Conservation (phyloP, 768 basidiomycete genomes). For the Mycena pura region DNA sequence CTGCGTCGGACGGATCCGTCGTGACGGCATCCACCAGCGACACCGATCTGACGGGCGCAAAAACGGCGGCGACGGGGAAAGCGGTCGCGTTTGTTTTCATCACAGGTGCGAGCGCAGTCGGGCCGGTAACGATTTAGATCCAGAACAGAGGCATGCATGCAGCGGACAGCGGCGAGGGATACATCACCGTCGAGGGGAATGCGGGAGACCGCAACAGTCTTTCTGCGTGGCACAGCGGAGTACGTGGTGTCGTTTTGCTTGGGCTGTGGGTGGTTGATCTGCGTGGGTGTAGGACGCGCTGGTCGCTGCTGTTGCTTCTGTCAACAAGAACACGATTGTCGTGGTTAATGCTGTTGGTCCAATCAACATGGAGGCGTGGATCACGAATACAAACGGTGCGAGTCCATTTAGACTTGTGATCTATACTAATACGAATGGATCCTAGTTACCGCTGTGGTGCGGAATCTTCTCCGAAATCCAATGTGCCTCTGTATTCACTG, state of each 20-base stretch:
- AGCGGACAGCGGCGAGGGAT: constrained; percentile 43
- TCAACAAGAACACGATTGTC: constrained; percentile 68
- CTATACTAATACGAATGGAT: no score
- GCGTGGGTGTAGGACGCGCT: constrained; percentile 49
- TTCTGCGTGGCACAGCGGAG: constrained; percentile 58
- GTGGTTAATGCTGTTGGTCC: constrained; percentile 72
- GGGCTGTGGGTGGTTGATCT: background rate
- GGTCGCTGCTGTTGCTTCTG: constrained; percentile 56
- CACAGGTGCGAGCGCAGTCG: no score
- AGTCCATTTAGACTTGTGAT: background rate
- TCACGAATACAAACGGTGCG: constrained; percentile 58
- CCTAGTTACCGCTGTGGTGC: no score
- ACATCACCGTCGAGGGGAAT: constrained; percentile 56
- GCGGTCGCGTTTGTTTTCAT: constrained; percentile 62
- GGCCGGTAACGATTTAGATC: no score
- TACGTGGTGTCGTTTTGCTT: constrained; percentile 25
- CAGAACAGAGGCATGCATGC: no score
- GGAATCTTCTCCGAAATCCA: no score
- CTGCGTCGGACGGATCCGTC: constrained; percentile 45
- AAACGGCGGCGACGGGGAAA: constrained; percentile 50
- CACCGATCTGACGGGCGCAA: constrained; percentile 54
- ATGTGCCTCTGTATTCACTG: no score
- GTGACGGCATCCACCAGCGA: constrained; percentile 57
- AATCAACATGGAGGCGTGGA: constrained; percentile 63
- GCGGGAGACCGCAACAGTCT: constrained; percentile 60